Conservation (phyloP, 805 yeast genomes). For the Sungouiella thailandica region DNA sequence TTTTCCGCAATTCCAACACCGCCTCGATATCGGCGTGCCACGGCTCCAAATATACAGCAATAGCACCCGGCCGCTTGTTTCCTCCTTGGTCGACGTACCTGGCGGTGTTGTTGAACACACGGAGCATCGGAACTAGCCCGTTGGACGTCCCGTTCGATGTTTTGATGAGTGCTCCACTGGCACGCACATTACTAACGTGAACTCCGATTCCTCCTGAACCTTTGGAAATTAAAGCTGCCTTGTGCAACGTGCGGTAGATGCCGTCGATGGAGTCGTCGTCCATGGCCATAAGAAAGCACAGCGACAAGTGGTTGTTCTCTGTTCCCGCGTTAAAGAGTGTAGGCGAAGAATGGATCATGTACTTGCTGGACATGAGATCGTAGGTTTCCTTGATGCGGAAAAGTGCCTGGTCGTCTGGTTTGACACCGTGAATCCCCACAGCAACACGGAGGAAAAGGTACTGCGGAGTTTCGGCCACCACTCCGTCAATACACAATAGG, state of each 20-base stretch:
- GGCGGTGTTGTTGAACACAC: constrained; percentile 94
- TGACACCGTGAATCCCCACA: constrained; percentile 77
- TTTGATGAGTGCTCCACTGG: constrained; percentile 81
- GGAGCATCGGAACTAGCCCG: constrained; percentile 93
- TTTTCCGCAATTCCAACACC: constrained; percentile 80
- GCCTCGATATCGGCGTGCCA: constrained; percentile 95
- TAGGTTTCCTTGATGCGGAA: constrained; percentile 68
- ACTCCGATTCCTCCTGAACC: constrained; percentile 95
- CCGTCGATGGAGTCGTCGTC: constrained; percentile 95
- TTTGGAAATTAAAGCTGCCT: constrained; percentile 86
- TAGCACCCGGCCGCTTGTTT: constrained; percentile 96
- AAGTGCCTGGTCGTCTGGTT: constrained; percentile 39
- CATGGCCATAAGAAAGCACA: constrained; percentile 89
- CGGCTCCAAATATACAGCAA: constrained; percentile 90
- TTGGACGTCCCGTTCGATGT: constrained; percentile 91
- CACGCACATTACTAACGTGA: constrained; percentile 81
- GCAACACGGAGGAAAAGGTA: constrained; percentile 88
- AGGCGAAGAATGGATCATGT: constrained; percentile 93
- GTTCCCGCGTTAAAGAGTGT: constrained; percentile 94
- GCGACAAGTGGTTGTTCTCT: constrained; percentile 76
- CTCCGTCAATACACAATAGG: constrained; percentile 46
- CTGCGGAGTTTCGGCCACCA: constrained; percentile 88
- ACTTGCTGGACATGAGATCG: constrained; percentile 78
- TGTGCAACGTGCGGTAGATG: constrained; percentile 82
- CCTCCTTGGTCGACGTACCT: constrained; percentile 98